phyloP scores from a whole-genome alignment of 2,329 filamentous ascomycete genomes.

The Fusarium sambucinum region DNA sequence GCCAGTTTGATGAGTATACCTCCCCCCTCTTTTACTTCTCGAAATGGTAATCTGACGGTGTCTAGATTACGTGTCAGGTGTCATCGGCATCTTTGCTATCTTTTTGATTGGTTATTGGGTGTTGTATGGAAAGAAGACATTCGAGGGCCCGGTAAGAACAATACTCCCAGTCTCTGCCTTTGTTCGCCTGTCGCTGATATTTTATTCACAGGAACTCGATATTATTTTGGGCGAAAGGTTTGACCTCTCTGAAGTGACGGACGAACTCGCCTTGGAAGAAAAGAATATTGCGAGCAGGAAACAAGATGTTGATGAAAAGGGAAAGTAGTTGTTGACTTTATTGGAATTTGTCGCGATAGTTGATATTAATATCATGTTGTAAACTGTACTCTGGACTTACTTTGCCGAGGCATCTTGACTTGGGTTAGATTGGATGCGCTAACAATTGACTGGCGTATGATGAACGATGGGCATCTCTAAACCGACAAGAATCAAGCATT shows the following conservation, averaged over 20 bases:
- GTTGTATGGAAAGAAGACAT: slow-evolving; percentile 29
- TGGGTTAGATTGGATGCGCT: not conserved
- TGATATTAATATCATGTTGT: not conserved
- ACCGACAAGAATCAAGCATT: not conserved
- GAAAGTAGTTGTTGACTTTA: not conserved
- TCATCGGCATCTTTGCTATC: slow-evolving; percentile 52
- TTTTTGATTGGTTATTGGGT: slow-evolving; percentile 33
- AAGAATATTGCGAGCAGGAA: slow-evolving; percentile 18
- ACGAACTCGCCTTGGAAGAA: slow-evolving; percentile 33
- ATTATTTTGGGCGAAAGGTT: slow-evolving; percentile 28
- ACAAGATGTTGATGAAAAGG: not conserved
- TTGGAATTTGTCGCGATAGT: not conserved
- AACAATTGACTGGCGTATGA: not conserved
- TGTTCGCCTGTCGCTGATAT: not conserved
- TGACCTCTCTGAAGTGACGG: slow-evolving; percentile 11
- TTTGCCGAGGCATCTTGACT: not conserved
- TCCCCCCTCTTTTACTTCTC: rapidly evolving
- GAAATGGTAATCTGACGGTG: not conserved
- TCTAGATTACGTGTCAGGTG: slow-evolving; percentile 53
- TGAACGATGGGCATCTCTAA: no score
- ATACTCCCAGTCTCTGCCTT: rapidly evolving
- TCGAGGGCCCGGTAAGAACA: slow-evolving; percentile 36
- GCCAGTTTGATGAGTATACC: slow-evolving; percentile 37
- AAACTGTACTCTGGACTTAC: not conserved
- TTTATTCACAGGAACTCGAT: slow-evolving; percentile 15